phyloP scores from a whole-genome alignment of 257 asterid species.

The Solanum raphanifolium region DNA sequence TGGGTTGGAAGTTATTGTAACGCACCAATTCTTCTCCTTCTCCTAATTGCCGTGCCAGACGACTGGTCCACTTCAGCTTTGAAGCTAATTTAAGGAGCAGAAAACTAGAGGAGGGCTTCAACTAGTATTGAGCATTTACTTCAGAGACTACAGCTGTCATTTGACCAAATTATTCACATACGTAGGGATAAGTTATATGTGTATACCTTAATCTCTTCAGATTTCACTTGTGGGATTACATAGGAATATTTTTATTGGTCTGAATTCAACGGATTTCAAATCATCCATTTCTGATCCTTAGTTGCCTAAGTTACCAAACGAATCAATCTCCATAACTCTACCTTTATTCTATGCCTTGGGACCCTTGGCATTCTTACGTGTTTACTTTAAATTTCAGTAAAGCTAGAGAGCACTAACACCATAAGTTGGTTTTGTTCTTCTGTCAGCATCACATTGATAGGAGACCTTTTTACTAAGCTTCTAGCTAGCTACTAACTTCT shows the following conservation, averaged over 20 bases:
- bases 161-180: background rate
- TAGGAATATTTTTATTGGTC: background rate
- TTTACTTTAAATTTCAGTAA: background rate
- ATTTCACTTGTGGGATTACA: background rate
- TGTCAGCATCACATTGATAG: background rate
- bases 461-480: background rate
- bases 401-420: background rate
- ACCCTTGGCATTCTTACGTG: background rate
- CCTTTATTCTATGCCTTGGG: background rate
- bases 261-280: background rate
- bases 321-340: background rate
- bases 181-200: background rate
- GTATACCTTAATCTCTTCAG: rapidly evolving
- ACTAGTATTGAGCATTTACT: background rate
- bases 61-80: background rate
- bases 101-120: background rate
- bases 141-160: background rate
- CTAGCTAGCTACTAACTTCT: background rate
- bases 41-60: background rate
- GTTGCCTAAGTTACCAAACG: background rate
- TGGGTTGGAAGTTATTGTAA: background rate
- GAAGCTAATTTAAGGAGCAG: background rate
- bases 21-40: background rate
- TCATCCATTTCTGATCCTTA: background rate
- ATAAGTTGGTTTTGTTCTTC: background rate